Conservation (phyloP, 73 alveolate genomes). For the Uronychia setigera region DNA sequence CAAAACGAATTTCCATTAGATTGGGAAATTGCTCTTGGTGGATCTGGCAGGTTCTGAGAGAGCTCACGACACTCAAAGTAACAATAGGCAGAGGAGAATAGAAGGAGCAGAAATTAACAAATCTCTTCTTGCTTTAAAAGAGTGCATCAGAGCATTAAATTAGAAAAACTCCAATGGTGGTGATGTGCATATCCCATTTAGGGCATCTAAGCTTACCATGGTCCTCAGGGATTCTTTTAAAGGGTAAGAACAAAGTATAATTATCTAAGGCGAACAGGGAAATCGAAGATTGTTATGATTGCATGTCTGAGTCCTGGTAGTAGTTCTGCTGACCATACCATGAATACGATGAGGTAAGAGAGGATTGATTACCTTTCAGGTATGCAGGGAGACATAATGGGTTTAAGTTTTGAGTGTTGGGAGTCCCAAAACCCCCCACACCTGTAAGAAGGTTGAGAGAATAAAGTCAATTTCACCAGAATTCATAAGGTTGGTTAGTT, state of each 20-base stretch:
- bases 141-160: conserved; percentile 98
- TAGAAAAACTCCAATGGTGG: conserved; percentile 25
- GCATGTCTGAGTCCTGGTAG: conserved; percentile 94
- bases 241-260: conserved; percentile 27
- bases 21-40: conserved; percentile 73
- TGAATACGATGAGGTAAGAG: conserved; percentile 90
- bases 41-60: conserved; percentile 93
- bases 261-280: conserved; percentile 70
- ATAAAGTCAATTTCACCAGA: too few species aligned
- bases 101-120: conserved; percentile 99
- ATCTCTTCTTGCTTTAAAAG: conserved; percentile 95
- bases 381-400: conserved; percentile 2
- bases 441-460: too few species aligned
- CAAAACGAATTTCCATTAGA: conserved; percentile 67
- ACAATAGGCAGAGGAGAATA: conserved; percentile 88
- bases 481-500: too few species aligned
- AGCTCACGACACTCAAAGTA: conserved; percentile 94
- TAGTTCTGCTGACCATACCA: conserved; percentile 95
- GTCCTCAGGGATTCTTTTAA: conserved; percentile 97
- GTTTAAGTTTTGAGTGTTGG: too few species aligned
- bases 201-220: conserved; percentile 97
- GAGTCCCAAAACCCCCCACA: too few species aligned
- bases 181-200: conserved; percentile 96
- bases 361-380: neutral
- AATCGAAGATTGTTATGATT: conserved; percentile 93